A percentile compares a stretch with the other conserved stretches of the same genome.
Conservation (phyloP, 1,284 basidiomycete genomes). For the Wolfiporia cocos region DNA sequence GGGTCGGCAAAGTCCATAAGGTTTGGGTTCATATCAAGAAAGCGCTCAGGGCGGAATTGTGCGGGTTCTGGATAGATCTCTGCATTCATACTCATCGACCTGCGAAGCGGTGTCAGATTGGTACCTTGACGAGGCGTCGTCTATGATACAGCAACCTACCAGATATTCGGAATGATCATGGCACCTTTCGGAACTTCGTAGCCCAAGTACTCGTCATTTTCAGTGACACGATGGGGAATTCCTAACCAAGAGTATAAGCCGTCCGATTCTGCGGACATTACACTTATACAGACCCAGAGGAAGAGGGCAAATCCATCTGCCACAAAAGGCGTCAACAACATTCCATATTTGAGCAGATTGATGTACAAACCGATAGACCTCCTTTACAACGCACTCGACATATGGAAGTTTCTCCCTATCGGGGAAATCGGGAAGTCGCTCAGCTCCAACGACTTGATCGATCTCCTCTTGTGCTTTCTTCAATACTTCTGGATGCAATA, state of each 20-base stretch:
- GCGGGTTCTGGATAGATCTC: slow-evolving; percentile 17
- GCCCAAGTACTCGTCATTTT: slow-evolving; percentile 43
- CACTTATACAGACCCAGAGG: background rate
- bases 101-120: no score
- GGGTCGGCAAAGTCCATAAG: slow-evolving; percentile 7
- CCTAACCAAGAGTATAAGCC: slow-evolving; percentile 11
- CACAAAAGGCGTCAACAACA: background rate
- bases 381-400: slow-evolving; percentile 27
- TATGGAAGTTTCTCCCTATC: slow-evolving; percentile 41
- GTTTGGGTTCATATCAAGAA: slow-evolving; percentile 10
- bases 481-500: slow-evolving; percentile 41
- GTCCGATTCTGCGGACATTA: background rate
- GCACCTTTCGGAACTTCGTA: slow-evolving; percentile 39
- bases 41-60: slow-evolving; percentile 17
- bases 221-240: slow-evolving; percentile 44
- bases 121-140: no score
- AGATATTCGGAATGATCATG: slow-evolving; percentile 43
- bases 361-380: slow-evolving; percentile 15
- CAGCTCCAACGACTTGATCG: slow-evolving; percentile 32
- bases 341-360: background rate
- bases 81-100: slow-evolving; percentile 8
- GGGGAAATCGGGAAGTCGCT: slow-evolving; percentile 38
- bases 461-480: slow-evolving; percentile 34
- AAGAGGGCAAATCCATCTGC: background rate
- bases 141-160: no score